These are phyloP conservation scores for Rhodotorula babjevae DNA, from an alignment of 768 basidiomycete species.

Conservation along the genomic window DNA sequence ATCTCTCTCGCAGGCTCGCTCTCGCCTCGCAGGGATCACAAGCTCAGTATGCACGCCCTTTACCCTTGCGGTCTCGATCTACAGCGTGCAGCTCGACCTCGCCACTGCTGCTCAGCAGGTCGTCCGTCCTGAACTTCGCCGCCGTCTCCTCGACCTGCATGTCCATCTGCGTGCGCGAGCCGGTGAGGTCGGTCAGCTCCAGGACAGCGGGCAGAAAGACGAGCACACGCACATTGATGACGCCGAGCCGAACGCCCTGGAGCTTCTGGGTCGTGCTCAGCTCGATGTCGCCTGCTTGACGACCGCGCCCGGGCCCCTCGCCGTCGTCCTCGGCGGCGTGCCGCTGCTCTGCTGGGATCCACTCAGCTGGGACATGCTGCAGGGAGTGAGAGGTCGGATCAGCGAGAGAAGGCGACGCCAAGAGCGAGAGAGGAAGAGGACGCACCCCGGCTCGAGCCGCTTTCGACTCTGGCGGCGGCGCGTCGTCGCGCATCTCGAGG, in stretches of 20 bases:
- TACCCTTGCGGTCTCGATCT: constrained; percentile 21
- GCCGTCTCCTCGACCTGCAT: constrained; percentile 31
- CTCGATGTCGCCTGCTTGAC: not conserved
- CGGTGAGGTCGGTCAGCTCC: too few relatives aligned
- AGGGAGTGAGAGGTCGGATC: too few relatives aligned
- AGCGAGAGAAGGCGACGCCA: too few relatives aligned
- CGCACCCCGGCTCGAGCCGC: constrained; percentile 11
- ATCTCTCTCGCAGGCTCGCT: too few relatives aligned
- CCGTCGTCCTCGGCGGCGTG: constrained; percentile 8
- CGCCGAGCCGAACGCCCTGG: constrained; percentile 12
- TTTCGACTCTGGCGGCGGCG: constrained; percentile 13
- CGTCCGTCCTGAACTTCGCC: constrained; percentile 12
- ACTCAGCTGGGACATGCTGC: constrained; percentile 12
- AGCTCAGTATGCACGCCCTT: constrained; percentile 9
- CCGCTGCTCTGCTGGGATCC: constrained; percentile 24
- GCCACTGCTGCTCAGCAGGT: constrained; percentile 4
- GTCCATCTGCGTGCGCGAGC: constrained; percentile 24
- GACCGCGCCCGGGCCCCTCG: constrained; percentile 2
- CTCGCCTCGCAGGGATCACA: not conserved
- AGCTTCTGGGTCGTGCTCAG: constrained; percentile 28
- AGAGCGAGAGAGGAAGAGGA: rapidly evolving
- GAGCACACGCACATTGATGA: constrained; percentile 27
- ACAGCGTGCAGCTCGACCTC: not conserved
- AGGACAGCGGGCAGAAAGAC: too few relatives aligned
- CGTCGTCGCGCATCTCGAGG: constrained; percentile 36